Evolutionary conservation across 1,284 basidiomycete species (phyloP).

Genomic region (Naganishia albida): DNA sequence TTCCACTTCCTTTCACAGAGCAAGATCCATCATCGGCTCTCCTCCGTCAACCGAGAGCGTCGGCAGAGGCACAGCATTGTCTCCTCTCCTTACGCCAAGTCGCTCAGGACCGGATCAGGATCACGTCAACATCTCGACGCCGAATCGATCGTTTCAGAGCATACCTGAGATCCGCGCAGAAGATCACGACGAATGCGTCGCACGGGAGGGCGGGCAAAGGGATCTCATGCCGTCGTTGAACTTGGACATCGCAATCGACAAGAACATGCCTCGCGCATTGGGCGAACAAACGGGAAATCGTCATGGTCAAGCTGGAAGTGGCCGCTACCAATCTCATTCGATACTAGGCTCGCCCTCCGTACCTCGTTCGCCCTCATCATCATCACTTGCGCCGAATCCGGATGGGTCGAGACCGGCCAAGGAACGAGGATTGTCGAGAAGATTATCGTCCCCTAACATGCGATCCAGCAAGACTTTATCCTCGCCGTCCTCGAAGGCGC

Average conservation of each 20-base stretch:
- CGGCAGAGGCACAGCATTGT: slow-evolving; percentile 9
- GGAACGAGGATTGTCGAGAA: background rate
- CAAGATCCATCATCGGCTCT: slow-evolving; percentile 8
- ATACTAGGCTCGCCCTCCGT: background rate
- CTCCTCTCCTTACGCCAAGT: background rate
- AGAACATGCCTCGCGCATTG: background rate
- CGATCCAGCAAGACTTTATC: background rate
- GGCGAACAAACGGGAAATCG: background rate
- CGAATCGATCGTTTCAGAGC: background rate
- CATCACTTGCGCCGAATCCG: background rate
- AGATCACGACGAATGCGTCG: slow-evolving; percentile 1
- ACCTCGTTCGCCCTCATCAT: slow-evolving; percentile 5
- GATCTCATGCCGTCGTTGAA: background rate
- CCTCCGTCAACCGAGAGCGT: background rate
- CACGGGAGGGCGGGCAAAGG: background rate
- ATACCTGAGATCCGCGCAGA: slow-evolving; percentile 7
- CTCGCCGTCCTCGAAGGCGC: background rate
- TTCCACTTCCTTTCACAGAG: background rate
- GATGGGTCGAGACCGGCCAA: background rate
- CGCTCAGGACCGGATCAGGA: background rate
- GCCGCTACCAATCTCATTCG: slow-evolving; percentile 3
- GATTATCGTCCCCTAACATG: slow-evolving; percentile 23
- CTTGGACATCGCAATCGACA: slow-evolving; percentile 10
- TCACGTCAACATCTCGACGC: background rate
- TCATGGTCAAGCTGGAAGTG: background rate